Base-by-base conservation (phyloP, 2,329 filamentous ascomycete genomes). In the Trichoderma sp. region DNA sequence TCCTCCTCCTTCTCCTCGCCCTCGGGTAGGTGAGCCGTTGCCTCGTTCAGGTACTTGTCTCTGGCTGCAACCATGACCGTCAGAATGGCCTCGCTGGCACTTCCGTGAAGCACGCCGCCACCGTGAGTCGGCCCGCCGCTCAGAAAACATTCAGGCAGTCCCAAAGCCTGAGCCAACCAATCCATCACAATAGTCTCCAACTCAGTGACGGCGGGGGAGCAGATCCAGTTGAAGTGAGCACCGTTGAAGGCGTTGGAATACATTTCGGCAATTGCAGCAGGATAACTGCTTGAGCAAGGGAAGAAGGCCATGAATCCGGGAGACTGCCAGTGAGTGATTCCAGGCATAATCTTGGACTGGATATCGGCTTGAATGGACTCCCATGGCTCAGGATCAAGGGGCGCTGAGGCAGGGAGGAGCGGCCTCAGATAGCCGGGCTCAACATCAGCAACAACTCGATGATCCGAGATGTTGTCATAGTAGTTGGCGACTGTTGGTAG, bases 241-340 rank as follows among this genome's bases (percentile, higher is more conserved):
- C 93, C 93, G 13, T 91, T 96, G 82, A 98, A 95, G 7, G 94
- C 92, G 6, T 93, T 91, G 57, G 90, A 93, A 85, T 97, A 98
- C 84, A 98, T 90, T 82, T 98, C 95, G 23, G 94, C 95, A 12
- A 98, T 87, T 80, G 97, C 95, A 32, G 91, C 89, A 0, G 95
- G 94, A 79, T 92, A 98, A 43, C 92, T 93, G 68, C 91, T 90
- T 28, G 89, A 90, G 64, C 93, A 93, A 1, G 95, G 93, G 82
- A 96, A 98, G 85, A 97, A 98, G 58, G 95, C 95, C 89, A 98
- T 93, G 86, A 97, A 98, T 79, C 95, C 94, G 17, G 94, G 95
- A 3, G 91, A 93, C 80, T 97, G 92, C 94, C 95, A 98, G 82
- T 98, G 95, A 0, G 95, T 98, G 69, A 98, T 85, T 6, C 95